Conservation (phyloP, 2,329 filamentous ascomycete genomes). For the Trichoderma lentiforme region DNA sequence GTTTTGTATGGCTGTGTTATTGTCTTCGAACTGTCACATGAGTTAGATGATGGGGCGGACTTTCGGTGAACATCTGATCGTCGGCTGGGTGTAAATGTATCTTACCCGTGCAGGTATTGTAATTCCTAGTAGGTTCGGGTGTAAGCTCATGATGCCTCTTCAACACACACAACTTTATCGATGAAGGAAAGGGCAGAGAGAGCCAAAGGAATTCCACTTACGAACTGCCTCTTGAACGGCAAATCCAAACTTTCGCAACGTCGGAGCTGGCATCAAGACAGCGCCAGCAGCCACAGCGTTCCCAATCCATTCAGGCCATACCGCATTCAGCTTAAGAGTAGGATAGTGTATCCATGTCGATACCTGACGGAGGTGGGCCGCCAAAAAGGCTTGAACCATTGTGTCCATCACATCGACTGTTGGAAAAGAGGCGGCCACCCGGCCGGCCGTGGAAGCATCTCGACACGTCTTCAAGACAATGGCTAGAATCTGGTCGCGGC, state of each 20-base stretch:
- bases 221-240: conserved; percentile 52
- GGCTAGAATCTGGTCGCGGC: conserved; percentile 60
- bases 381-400: conserved; percentile 58
- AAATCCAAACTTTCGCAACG: conserved; percentile 59
- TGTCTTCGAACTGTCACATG: conserved; percentile 45
- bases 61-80: background rate
- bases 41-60: conserved; percentile 7
- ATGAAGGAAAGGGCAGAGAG: background rate
- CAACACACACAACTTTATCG: background rate
- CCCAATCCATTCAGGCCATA: conserved; percentile 58
- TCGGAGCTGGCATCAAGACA: conserved; percentile 52
- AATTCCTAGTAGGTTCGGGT: conserved; percentile 24
- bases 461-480: conserved; percentile 60
- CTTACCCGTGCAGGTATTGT: conserved; percentile 32
- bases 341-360: conserved; percentile 61
- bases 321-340: conserved; percentile 53
- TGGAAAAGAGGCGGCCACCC: conserved; percentile 59
- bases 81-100: background rate
- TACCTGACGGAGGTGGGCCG: conserved; percentile 53
- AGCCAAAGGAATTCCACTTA: conserved; percentile 23
- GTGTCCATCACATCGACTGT: conserved; percentile 59
- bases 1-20: conserved; percentile 45
- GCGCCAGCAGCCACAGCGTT: conserved; percentile 61
- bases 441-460: conserved; percentile 45
- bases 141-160: background rate